Evolutionary conservation across 192 early-diverging fungal species (phyloP).

Genomic region (Coemansia sp.): DNA sequence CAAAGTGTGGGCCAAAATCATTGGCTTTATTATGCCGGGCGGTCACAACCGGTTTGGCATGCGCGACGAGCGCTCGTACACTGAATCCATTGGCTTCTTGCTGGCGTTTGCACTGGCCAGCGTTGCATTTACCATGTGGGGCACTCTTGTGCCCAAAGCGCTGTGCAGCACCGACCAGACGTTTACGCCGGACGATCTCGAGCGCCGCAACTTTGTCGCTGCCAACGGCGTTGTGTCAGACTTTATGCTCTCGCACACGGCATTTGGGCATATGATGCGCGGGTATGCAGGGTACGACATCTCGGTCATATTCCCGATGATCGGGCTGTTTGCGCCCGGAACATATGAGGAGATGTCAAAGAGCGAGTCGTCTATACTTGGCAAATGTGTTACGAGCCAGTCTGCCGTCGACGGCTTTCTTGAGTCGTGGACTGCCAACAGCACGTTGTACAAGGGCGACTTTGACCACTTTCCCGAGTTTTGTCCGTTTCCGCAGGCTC

Average conservation of each 20-base stretch:
- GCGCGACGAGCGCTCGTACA: constrained; percentile 30
- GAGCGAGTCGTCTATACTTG: constrained; percentile 12
- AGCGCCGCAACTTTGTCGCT: constrained; percentile 32
- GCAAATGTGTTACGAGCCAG: constrained; percentile 29
- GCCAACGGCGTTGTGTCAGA: constrained; percentile 54
- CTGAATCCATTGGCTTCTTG: constrained; percentile 41
- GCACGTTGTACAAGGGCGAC: constrained; percentile 22
- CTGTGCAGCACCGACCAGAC: constrained; percentile 52
- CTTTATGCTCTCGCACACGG: constrained; percentile 35
- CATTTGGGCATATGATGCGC: constrained; percentile 42
- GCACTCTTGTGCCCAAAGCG: constrained; percentile 46
- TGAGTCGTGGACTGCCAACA: constrained; percentile 30
- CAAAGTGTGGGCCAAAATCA: constrained; percentile 18
- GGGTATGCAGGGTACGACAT: constrained; percentile 50
- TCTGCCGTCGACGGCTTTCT: constrained; percentile 20
- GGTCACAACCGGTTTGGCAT: constrained; percentile 50
- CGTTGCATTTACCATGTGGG: constrained; percentile 54
- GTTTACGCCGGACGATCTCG: constrained; percentile 33
- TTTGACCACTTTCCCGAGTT: constrained; percentile 19
- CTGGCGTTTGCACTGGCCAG: constrained; percentile 48
- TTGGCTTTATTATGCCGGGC: constrained; percentile 43
- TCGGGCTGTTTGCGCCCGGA: constrained; percentile 28
- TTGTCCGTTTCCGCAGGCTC: constrained; percentile 52
- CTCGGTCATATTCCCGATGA: constrained; percentile 41
- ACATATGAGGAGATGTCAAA: constrained; percentile 7